Conservation (phyloP, 2,329 filamentous ascomycete genomes). For the Stagonosporopsis rhizophila region DNA sequence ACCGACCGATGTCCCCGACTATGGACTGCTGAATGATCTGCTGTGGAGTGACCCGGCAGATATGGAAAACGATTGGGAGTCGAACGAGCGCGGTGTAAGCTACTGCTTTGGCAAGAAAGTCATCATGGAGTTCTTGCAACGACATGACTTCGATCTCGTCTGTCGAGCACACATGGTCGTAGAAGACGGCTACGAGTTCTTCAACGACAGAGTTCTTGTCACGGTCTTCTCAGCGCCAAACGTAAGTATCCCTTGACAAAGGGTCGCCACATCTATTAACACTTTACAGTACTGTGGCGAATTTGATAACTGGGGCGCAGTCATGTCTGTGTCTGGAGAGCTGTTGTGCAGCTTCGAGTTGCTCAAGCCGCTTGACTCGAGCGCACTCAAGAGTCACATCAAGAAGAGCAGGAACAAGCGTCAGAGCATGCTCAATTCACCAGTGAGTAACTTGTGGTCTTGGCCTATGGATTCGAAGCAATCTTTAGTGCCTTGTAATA, state of each 20-base stretch:
- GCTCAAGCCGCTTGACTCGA: slow-evolving; percentile 93
- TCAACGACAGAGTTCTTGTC: slow-evolving; percentile 91
- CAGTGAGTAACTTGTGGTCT: slow-evolving; percentile 67
- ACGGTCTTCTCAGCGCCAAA: slow-evolving; percentile 98
- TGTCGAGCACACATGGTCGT: slow-evolving; percentile 99
- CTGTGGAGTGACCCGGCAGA: slow-evolving; percentile 98
- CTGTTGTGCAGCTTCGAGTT: slow-evolving; percentile 96
- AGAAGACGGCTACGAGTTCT: slow-evolving; percentile 98
- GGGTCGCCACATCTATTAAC: slow-evolving; percentile 23
- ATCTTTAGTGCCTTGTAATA: slow-evolving; percentile 35
- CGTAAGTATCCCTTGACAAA: slow-evolving; percentile 65
- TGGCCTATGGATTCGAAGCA: slow-evolving; percentile 15
- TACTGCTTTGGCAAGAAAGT: slow-evolving; percentile 99
- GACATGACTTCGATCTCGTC: slow-evolving; percentile 96
- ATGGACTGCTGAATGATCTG: slow-evolving; percentile 91
- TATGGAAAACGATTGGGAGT: slow-evolving; percentile 98
- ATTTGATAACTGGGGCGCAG: slow-evolving; percentile 98
- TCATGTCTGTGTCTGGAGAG: slow-evolving; percentile 96
- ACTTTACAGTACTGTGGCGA: slow-evolving; percentile 87
- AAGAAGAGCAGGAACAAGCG: slow-evolving; percentile 97
- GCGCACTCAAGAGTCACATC: slow-evolving; percentile 96
- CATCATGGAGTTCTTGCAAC: slow-evolving; percentile 92
- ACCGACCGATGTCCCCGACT: slow-evolving; percentile 96
- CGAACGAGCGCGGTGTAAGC: slow-evolving; percentile 94
- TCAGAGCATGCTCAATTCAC: slow-evolving; percentile 94